Conservation (phyloP, 495 filamentous ascomycete genomes). For the Annulohypoxylon stygium region DNA sequence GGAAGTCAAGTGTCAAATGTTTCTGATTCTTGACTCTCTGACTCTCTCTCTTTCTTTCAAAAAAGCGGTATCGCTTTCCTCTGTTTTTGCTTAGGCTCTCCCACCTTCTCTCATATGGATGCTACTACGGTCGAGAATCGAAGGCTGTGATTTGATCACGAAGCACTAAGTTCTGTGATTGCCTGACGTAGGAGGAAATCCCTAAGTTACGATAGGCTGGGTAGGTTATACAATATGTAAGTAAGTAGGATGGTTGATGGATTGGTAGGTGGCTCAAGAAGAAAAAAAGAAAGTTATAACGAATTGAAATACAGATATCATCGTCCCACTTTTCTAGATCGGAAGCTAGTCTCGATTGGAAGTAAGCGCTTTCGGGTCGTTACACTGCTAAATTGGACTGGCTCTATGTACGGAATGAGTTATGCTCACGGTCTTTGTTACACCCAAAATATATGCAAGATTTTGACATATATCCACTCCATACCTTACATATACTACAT, state of each 20-base stretch:
- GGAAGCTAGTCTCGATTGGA: not conserved
- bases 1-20: not conserved
- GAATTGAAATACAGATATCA: constrained; percentile 3
- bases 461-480: no score
- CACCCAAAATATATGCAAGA: not conserved
- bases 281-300: constrained; percentile 13
- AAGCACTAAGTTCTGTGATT: not conserved
- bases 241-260: not conserved
- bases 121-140: not conserved
- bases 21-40: not conserved
- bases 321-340: not conserved
- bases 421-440: not conserved
- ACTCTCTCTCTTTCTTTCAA: no score
- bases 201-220: not conserved
- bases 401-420: no score
- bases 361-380: not conserved
- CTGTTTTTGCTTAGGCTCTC: not conserved
- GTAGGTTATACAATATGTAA: constrained; percentile 3
- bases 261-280: not conserved
- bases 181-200: not conserved
- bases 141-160: constrained; percentile 2
- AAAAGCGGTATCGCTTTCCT: constrained; percentile 6
- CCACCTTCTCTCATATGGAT: not conserved
- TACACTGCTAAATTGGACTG: no score
- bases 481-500: not conserved